Conservation (phyloP, 768 basidiomycete genomes). For the Trametes villosa region DNA sequence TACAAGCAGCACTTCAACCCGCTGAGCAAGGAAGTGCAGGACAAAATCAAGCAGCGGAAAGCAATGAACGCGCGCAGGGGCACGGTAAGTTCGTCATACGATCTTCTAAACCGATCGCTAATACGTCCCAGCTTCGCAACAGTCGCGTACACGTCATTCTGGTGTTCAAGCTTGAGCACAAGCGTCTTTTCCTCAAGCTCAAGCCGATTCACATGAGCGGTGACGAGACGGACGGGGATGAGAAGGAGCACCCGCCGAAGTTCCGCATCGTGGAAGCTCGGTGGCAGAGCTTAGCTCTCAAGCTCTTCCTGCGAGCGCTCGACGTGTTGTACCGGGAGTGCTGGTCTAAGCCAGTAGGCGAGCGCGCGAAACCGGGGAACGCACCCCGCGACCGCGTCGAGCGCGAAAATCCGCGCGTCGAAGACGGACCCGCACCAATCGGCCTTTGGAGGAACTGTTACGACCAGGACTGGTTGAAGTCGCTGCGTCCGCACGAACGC, state of each 20-base stretch:
- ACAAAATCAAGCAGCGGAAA: conserved; percentile 1
- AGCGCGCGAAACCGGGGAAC: background rate
- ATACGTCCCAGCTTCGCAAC: background rate
- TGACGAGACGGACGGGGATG: background rate
- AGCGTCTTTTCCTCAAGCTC: background rate
- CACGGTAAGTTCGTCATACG: background rate
- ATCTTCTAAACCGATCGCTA: background rate
- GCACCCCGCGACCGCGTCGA: background rate
- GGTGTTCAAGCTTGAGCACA: background rate
- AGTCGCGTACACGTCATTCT: background rate
- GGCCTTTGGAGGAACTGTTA: conserved; percentile 13
- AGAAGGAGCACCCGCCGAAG: background rate
- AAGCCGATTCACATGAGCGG: background rate
- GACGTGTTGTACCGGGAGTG: conserved; percentile 1
- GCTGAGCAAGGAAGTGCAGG: background rate
- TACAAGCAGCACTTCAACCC: background rate
- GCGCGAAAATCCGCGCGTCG: background rate
- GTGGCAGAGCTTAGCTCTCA: background rate
- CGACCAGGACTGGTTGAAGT: background rate
- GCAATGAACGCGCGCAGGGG: background rate
- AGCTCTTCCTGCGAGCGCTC: background rate
- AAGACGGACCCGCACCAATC: background rate
- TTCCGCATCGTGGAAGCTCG: conserved; percentile 1
- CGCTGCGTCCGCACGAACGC: background rate
- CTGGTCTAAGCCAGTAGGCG: conserved; percentile 1